phyloP scores from a whole-genome alignment of 2,329 filamentous ascomycete genomes.

The Mycocentrospora acerina region DNA sequence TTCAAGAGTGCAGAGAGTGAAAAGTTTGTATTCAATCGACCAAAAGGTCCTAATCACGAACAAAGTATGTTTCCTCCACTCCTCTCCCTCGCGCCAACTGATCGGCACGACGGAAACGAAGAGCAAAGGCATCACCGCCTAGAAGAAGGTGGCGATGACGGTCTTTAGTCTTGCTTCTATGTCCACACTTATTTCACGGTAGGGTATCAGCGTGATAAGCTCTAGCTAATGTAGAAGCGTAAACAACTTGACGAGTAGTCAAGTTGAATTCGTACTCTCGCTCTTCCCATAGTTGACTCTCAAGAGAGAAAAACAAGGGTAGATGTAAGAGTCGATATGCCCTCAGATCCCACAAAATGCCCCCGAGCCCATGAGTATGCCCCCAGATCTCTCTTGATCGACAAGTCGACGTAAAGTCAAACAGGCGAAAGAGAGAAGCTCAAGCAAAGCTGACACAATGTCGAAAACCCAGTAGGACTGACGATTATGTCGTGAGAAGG shows the following conservation, averaged over 20 bases:
- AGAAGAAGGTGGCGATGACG: constrained; percentile 25
- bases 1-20: not conserved
- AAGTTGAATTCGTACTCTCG: too few species aligned
- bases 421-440: too few species aligned
- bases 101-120: constrained; percentile 23
- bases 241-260: too few species aligned
- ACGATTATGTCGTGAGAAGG: too few species aligned
- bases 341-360: constrained; percentile 13
- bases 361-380: constrained; percentile 4
- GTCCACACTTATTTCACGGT: constrained; percentile 46
- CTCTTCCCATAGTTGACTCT: too few species aligned
- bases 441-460: too few species aligned
- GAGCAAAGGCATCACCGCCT: constrained; percentile 31
- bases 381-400: constrained; percentile 2
- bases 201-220: too few species aligned
- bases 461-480: too few species aligned
- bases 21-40: not conserved
- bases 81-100: constrained; percentile 27
- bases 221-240: constrained; percentile 47
- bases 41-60: not conserved
- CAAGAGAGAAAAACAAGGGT: too few species aligned
- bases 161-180: constrained; percentile 42
- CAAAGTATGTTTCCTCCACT: constrained; percentile 28
- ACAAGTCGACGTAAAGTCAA: constrained; percentile 4
- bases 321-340: too few species aligned